Conservation (phyloP, 108 stramenopile genomes). For the Skeletonema potamos region DNA sequence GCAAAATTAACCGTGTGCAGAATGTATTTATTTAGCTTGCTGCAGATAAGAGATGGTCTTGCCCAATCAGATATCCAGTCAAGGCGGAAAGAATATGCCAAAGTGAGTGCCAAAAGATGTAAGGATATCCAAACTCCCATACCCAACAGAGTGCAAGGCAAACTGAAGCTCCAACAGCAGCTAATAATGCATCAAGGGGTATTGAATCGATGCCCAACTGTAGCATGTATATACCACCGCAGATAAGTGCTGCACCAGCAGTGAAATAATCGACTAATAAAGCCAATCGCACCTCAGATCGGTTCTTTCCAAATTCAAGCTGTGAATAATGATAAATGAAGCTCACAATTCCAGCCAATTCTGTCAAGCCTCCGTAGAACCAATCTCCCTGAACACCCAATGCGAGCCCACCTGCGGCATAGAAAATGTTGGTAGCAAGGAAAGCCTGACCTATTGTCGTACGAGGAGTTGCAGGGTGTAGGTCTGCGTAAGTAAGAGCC, state of each 20-base stretch:
- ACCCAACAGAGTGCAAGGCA: slow-evolving; percentile 72
- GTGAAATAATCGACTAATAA: slow-evolving; percentile 74
- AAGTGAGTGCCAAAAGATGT: slow-evolving; percentile 70
- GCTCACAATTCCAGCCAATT: slow-evolving; percentile 68
- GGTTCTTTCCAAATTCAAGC: slow-evolving; percentile 55
- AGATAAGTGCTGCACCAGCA: slow-evolving; percentile 54
- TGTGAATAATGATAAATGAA: slow-evolving; percentile 82
- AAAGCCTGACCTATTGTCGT: slow-evolving; percentile 69
- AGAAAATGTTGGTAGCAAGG: slow-evolving; percentile 78
- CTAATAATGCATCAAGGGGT: slow-evolving; percentile 49
- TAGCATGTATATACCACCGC: slow-evolving; percentile 50
- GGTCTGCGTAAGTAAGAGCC: slow-evolving; percentile 77
- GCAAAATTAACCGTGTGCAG: too few relatives aligned
- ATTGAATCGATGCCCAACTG: slow-evolving; percentile 38
- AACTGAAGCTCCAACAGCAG: slow-evolving; percentile 31
- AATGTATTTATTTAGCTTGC: too few relatives aligned
- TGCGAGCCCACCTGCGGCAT: slow-evolving; percentile 61
- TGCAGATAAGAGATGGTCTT: slow-evolving; percentile 31
- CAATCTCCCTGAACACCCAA: slow-evolving; percentile 57
- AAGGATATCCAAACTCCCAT: slow-evolving; percentile 60
- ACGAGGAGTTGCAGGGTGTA: slow-evolving; percentile 58
- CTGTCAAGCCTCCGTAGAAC: slow-evolving; percentile 63
- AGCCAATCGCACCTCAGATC: slow-evolving; percentile 63
- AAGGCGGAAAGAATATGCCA: slow-evolving; percentile 81
- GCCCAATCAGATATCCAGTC: slow-evolving; percentile 70